Percentiles rank a stretch among this genome's conserved stretches.
Conservation (phyloP, 768 basidiomycete genomes). For the Trametes cingulata region DNA sequence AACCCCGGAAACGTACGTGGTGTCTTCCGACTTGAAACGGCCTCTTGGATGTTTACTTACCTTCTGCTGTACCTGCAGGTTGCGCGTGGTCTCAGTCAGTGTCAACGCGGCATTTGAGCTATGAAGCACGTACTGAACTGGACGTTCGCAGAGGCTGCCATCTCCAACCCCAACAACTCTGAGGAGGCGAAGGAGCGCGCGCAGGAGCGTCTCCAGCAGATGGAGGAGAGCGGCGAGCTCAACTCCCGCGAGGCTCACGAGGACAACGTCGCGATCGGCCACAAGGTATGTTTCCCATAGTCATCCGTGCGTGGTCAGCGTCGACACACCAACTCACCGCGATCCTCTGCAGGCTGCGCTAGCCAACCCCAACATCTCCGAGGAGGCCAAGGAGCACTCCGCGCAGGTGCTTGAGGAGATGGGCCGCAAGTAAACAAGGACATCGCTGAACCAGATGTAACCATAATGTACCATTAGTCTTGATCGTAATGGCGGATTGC, state of each 20-base stretch:
- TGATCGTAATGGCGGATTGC: neutral
- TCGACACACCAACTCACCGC: neutral
- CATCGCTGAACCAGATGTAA: neutral
- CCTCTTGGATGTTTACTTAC: no score
- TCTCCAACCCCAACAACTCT: conserved; percentile 22
- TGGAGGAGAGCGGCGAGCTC: conserved; percentile 18
- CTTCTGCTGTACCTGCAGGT: conserved; percentile 1
- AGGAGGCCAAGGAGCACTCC: conserved; percentile 54
- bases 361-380: conserved; percentile 55
- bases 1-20: conserved; percentile 18
- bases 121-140: conserved; percentile 21
- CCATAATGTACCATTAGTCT: neutral
- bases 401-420: conserved; percentile 44
- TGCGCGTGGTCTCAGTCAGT: conserved; percentile 22
- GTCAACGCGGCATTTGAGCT: neutral
- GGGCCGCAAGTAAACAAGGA: conserved; percentile 11
- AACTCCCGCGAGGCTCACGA: conserved; percentile 13
- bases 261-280: conserved; percentile 23
- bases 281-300: conserved; percentile 23
- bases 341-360: conserved; percentile 51
- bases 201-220: conserved; percentile 11
- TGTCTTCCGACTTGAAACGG: no score
- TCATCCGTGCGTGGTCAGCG: no score
- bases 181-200: conserved; percentile 22
- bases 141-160: conserved; percentile 16